These are phyloP conservation scores for Thelonectria olida DNA, from an alignment of 2,329 filamentous ascomycete genomes.

Conservation along the genomic window DNA sequence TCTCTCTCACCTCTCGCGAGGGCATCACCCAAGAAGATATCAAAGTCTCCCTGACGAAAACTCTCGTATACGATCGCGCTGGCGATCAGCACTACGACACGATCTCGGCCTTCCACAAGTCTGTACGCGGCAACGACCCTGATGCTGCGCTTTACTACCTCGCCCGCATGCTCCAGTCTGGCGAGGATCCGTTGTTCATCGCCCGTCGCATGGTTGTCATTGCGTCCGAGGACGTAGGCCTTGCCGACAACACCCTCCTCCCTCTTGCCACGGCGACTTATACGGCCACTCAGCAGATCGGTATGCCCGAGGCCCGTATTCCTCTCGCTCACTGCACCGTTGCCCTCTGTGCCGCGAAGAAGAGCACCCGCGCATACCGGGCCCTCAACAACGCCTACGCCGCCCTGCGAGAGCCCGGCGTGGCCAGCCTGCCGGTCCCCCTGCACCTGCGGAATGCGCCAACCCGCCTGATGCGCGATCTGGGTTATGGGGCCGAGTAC, in stretches of 20 bases:
- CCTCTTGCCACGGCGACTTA: constrained; percentile 87
- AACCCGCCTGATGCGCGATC: constrained; percentile 89
- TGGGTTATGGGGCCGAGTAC: constrained; percentile 90
- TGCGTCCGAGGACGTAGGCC: constrained; percentile 90
- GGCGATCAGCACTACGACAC: constrained; percentile 98
- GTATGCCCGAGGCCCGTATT: constrained; percentile 94
- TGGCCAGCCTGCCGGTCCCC: constrained; percentile 84
- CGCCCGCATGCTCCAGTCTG: constrained; percentile 92
- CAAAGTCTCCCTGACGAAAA: constrained; percentile 87
- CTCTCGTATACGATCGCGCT: constrained; percentile 91
- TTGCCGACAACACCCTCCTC: constrained; percentile 87
- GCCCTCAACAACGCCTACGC: constrained; percentile 82
- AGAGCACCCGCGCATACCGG: constrained; percentile 88
- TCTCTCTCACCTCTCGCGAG: constrained; percentile 70
- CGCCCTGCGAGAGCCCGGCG: constrained; percentile 82
- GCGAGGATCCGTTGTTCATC: constrained; percentile 92
- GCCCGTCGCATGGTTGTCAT: constrained; percentile 94
- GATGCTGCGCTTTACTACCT: constrained; percentile 95
- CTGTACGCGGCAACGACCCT: constrained; percentile 84
- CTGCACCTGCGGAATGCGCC: constrained; percentile 92
- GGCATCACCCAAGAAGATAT: constrained; percentile 78
- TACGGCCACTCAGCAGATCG: constrained; percentile 89
- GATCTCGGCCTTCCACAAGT: constrained; percentile 97
- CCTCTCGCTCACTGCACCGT: constrained; percentile 88
- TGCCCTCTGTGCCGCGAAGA: constrained; percentile 81